Evolutionary conservation across 2,329 filamentous ascomycete genomes (phyloP).

Genomic region (Clarireedia sp.): DNA sequence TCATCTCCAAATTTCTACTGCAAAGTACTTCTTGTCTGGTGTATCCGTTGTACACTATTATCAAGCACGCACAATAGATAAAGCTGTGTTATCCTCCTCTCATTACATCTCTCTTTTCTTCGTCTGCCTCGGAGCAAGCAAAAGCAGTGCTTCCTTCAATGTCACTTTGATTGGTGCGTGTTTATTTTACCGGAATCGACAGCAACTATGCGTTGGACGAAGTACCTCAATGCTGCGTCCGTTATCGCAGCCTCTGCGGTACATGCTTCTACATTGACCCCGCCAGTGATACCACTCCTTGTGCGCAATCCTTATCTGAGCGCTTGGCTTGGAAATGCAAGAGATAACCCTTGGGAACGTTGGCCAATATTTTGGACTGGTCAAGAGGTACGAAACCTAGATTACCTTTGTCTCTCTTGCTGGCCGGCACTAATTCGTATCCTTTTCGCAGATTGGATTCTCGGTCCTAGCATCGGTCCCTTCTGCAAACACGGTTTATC

Average conservation of each 20-base stretch:
- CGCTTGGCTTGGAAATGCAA: slow-evolving; percentile 56
- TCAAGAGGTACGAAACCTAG: slow-evolving; percentile 40
- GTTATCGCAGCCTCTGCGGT: slow-evolving; percentile 23
- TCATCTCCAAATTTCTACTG: no score
- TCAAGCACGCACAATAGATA: no score
- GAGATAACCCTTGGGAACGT: slow-evolving; percentile 67
- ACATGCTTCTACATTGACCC: slow-evolving; percentile 45
- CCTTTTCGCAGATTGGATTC: slow-evolving; percentile 44
- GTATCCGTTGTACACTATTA: no score
- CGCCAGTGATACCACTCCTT: slow-evolving; percentile 48
- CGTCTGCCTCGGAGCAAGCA: background rate
- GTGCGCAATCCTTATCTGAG: slow-evolving; percentile 55
- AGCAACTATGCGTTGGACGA: slow-evolving; percentile 26
- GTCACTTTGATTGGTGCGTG: background rate
- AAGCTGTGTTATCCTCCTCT: no score
- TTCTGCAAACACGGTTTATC: slow-evolving; percentile 51
- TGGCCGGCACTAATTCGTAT: background rate
- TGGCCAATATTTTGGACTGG: slow-evolving; percentile 87
- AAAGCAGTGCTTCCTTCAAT: background rate
- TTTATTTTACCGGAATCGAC: background rate
- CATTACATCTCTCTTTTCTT: background rate
- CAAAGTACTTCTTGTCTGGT: no score
- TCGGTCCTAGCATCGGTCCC: slow-evolving; percentile 55
- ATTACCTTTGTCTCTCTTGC: background rate
- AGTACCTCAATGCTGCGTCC: slow-evolving; percentile 24